These are phyloP conservation scores for Kluyveromyces sp. DNA, from an alignment of 1,139 yeast genomes.

Conservation along the genomic window DNA sequence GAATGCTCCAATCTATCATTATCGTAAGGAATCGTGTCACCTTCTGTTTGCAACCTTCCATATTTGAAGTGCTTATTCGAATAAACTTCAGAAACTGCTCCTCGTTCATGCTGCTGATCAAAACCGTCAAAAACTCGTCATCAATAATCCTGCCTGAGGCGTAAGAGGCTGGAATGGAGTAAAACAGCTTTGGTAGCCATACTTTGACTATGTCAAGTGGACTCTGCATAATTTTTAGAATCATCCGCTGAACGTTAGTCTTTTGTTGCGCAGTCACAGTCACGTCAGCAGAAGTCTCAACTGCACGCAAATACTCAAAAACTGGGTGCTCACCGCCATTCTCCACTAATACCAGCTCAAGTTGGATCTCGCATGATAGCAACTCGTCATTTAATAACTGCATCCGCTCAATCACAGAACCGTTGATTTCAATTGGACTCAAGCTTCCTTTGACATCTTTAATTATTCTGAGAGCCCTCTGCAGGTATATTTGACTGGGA, in stretches of 20 bases:
- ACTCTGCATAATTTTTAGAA: not conserved
- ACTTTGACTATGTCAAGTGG: not conserved
- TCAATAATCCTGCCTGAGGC: not conserved
- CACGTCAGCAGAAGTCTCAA: not conserved
- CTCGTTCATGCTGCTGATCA: not conserved
- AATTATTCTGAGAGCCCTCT: no score
- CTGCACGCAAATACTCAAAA: not conserved
- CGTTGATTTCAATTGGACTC: not conserved
- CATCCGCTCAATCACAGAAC: not conserved
- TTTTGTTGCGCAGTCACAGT: not conserved
- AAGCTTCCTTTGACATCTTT: no score
- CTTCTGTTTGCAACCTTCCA: not conserved
- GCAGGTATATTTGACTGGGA: no score
- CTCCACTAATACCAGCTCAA: not conserved
- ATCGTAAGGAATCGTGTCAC: not conserved
- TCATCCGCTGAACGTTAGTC: not conserved
- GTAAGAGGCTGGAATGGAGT: not conserved
- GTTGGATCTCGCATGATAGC: not conserved
- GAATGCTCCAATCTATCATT: not conserved
- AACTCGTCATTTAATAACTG: not conserved
- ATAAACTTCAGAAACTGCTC: not conserved
- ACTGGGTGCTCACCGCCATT: conserved; percentile 1
- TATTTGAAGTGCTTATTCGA: not conserved
- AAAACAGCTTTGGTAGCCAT: conserved; percentile 2
- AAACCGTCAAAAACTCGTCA: not conserved